phyloP scores from a whole-genome alignment of 192 early-diverging fungal genomes.

The Gonapodya prolifera region DNA sequence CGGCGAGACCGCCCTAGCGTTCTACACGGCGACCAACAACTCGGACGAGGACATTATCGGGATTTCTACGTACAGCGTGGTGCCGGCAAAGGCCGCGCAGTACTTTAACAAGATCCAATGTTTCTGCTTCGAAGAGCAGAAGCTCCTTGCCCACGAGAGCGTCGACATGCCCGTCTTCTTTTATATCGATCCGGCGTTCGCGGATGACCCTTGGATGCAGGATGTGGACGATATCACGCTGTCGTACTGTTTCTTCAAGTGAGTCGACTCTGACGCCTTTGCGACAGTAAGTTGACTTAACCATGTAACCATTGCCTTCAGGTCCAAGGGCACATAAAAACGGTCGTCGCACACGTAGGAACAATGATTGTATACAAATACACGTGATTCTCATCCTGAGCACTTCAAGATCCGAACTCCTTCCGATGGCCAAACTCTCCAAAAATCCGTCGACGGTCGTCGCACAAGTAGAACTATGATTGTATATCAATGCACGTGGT shows the following conservation, averaged over 20 bases:
- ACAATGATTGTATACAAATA: too few relatives aligned
- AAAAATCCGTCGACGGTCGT: too few relatives aligned
- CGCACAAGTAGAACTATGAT: too few relatives aligned
- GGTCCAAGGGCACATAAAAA: background rate
- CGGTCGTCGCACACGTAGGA: too few relatives aligned
- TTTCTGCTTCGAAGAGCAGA: conserved; percentile 99
- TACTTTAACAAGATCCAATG: conserved; percentile 99
- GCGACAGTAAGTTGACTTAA: background rate
- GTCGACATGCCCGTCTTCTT: conserved; percentile 97
- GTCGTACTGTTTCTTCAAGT: conserved; percentile 5
- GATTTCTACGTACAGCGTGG: conserved; percentile 92
- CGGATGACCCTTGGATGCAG: conserved; percentile 85
- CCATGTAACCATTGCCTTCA: background rate
- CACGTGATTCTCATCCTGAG: too few relatives aligned
- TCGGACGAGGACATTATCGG: conserved; percentile 81
- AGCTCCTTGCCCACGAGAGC: conserved; percentile 71
- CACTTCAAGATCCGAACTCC: too few relatives aligned
- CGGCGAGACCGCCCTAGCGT: conserved; percentile 92
- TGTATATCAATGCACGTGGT: too few relatives aligned
- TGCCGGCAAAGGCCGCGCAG: conserved; percentile 78
- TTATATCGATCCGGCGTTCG: conserved; percentile 95
- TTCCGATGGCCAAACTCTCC: too few relatives aligned
- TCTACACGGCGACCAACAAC: conserved; percentile 85
- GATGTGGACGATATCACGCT: conserved; percentile 74
- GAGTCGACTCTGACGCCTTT: background rate